phyloP scores from a whole-genome alignment of 345 rosid species.

The Eucalyptus erythrocorys region DNA sequence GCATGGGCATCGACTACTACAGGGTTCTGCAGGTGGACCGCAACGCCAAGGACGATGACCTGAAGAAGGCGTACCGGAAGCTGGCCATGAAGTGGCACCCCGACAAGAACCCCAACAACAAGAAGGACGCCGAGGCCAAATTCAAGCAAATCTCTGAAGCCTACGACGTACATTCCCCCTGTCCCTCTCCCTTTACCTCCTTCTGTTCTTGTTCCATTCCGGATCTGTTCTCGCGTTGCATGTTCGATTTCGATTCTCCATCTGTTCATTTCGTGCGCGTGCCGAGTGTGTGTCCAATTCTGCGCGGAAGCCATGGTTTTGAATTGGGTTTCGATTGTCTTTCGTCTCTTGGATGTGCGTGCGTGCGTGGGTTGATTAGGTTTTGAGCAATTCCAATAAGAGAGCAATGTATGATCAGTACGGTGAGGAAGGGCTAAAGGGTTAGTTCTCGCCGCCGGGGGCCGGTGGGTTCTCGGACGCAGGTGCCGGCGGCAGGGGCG shows the following conservation, averaged over 20 bases:
- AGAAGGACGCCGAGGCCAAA: slow-evolving; percentile 81
- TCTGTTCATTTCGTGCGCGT: background rate
- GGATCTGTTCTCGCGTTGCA: background rate
- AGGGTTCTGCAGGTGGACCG: no score
- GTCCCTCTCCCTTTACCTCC: no score
- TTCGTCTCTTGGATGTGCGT: background rate
- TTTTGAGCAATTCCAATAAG: slow-evolving; percentile 74
- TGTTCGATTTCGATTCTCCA: background rate
- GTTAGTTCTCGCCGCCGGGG: slow-evolving; percentile 70
- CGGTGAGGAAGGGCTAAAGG: slow-evolving; percentile 81
- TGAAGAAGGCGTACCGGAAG: no score
- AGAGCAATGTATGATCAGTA: slow-evolving; percentile 72
- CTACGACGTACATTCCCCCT: slow-evolving; percentile 38
- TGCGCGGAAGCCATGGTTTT: background rate
- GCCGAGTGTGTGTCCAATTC: background rate
- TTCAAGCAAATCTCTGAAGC: slow-evolving; percentile 95
- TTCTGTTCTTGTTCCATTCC: background rate
- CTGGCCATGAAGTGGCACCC: no score
- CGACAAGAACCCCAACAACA: no score
- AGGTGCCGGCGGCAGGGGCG: slow-evolving; percentile 21
- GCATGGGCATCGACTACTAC: no score
- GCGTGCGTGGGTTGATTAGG: slow-evolving; percentile 10
- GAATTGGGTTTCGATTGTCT: background rate
- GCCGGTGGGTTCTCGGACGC: slow-evolving; percentile 28
- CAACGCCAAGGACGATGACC: no score